Conservation (phyloP, 2,329 filamentous ascomycete species). For the Venturia nashicola region DNA sequence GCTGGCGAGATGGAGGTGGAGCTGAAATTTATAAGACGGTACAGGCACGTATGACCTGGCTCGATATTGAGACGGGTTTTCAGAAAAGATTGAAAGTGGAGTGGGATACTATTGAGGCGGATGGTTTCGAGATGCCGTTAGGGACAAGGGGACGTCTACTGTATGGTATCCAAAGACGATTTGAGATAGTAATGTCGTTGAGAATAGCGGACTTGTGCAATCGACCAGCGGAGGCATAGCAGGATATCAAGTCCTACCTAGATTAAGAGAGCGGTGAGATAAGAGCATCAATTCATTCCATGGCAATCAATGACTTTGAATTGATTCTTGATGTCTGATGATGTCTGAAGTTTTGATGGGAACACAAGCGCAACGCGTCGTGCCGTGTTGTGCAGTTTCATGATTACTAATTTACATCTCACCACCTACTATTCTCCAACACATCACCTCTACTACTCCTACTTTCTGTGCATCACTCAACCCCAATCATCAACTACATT, state of each 20-base stretch:
- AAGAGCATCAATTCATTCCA: background rate
- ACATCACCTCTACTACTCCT: too few species aligned
- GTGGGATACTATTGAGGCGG: background rate
- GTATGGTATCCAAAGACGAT: background rate
- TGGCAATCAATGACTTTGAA: background rate
- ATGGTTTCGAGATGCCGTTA: background rate
- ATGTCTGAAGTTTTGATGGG: too few species aligned
- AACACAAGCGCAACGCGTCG: too few species aligned
- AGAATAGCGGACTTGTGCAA: too few species aligned
- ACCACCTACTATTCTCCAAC: too few species aligned
- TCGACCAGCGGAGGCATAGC: too few species aligned
- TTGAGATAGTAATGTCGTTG: too few species aligned
- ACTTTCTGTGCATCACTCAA: too few species aligned
- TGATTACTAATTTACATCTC: too few species aligned
- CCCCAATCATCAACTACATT: background rate
- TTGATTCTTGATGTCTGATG: background rate
- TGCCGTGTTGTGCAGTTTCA: too few species aligned
- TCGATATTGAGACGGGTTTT: background rate
- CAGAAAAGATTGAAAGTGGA: background rate
- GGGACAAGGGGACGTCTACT: background rate
- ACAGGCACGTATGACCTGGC: background rate
- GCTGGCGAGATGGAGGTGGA: background rate
- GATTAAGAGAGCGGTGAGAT: background rate
- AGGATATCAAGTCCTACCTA: too few species aligned
- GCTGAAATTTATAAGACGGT: background rate